Percentiles rank a stretch among this genome's conserved stretches.
Conservation (phyloP, 2,329 filamentous ascomycete species). For the Diaporthe sp. region DNA sequence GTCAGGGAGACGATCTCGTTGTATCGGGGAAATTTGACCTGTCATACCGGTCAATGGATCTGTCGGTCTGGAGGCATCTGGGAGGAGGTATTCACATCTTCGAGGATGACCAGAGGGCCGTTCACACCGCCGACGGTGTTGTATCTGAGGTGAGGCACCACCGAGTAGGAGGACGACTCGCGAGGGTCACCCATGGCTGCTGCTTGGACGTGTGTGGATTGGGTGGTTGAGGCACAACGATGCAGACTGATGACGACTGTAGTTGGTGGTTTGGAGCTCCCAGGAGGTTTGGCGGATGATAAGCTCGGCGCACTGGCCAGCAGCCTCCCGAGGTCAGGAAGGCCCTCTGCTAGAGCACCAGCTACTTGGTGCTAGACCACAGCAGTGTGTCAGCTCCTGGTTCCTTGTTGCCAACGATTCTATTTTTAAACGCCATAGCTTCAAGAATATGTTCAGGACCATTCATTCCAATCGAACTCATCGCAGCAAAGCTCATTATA, state of each 20-base stretch:
- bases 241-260: slow-evolving; percentile 37
- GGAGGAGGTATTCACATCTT: slow-evolving; percentile 72
- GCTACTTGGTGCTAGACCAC: slow-evolving; percentile 19
- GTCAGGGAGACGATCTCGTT: slow-evolving; percentile 99
- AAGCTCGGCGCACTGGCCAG: slow-evolving; percentile 37
- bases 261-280: slow-evolving; percentile 40
- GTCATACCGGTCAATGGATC: slow-evolving; percentile 46
- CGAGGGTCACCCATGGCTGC: slow-evolving; percentile 68
- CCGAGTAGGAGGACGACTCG: slow-evolving; percentile 70
- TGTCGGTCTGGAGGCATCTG: slow-evolving; percentile 41
- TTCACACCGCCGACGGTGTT: slow-evolving; percentile 99
- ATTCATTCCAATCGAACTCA: background rate
- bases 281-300: slow-evolving; percentile 39
- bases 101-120: slow-evolving; percentile 95
- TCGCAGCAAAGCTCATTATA: background rate
- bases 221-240: slow-evolving; percentile 18
- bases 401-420: slow-evolving; percentile 8
- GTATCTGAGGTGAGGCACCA: slow-evolving; percentile 81
- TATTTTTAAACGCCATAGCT: slow-evolving; percentile 29
- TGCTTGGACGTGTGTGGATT: slow-evolving; percentile 24
- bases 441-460: background rate
- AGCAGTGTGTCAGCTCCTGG: slow-evolving; percentile 35
- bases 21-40: slow-evolving; percentile 98
- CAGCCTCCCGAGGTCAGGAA: background rate
- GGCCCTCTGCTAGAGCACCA: background rate